Base-by-base conservation (phyloP, 306 rosid species). In the Cicer yamashitae region DNA sequence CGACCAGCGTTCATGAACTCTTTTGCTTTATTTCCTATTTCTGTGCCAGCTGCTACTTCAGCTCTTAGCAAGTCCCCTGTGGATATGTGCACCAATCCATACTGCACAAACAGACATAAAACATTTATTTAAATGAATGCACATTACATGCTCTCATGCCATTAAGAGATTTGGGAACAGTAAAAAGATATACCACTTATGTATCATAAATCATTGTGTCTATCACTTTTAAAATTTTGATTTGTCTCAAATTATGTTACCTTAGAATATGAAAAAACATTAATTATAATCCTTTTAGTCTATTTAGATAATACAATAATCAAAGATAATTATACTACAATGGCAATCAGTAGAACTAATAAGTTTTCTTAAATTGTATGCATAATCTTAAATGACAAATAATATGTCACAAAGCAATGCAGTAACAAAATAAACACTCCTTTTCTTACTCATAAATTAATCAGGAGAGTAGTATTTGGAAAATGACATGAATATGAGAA, bases 11-110 rank as follows among this genome's bases (percentile, higher is more conserved):
- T 90, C 97, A 94, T 90, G 85, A 84, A 94, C 77, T 90, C 97
- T 74, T 94, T 94, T 37, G 96, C 97, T 86, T 89, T 87, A 11
- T 77, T 94, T 62, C 98, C 98, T 62, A 91, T 91, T 59, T 90
- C 97, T n/a, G 98, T 86, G 71, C 88, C 97, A 59, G 93, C 84
- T 11, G 93, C 88, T 30, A 91, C 90, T 85, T 91, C 96, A 56
- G 93, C 89, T 86, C 98, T 86, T 38, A 94, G 87, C 69, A 94
- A 74, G 77, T 94, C 97, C 79, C 98, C 98, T 10, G 98, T 91
- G 64, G 98, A 94, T 82, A 94, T 84, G 84, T 94, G 98, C 71
- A 94, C 93, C 83, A 94, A 84, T 53, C 97, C 97, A 88, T 85
- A 91, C 98, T 91, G 82, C 78, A 81, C 51, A 80, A 71, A 81